Evolutionary conservation across 805 yeast species (phyloP), one percentile per base, ranked within the genome.

Genomic region (Scheffersomyces ergatensis): DNA sequence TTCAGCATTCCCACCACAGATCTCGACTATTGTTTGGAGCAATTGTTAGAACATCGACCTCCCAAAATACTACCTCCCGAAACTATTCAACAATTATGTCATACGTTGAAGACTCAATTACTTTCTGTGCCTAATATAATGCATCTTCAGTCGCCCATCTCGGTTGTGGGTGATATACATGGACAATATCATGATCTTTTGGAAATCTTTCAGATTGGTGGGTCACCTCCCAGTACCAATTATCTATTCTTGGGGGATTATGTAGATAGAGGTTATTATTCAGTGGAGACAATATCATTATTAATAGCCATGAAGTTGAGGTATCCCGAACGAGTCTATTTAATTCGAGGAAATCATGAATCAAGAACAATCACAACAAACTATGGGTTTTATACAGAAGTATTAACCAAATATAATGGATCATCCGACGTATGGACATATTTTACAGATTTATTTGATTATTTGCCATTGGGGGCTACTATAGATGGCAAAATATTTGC

Each of bases 111-210:
- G 62, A 93, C 89, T 42, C 78, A 85, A 45, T 72, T 93, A 37
- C 72, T 90, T 15, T 67, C 73, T 30, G 96, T 88, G 50, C 84
- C 95, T 45, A 93, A 93, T 57, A 95, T 93, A 27, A 88, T 92
- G 37, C 85, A 88, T 33, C 71, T 93, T 6, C 70, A 72, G 26
- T 78, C 95, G 2, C 99, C 99, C 1, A 88, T 93, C 9, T 89
- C 98, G 0, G 88, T 93, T 6, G 97, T 93, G 4, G 99, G 99
- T 1, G 99, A 93, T 58, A 92, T 93, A 34, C 99, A 93, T 55
- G 99, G 98, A 7, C 99, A 93, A 63, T 93, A 87, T 57, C 95
- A 90, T 59, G 99, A 93, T 60, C 68, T 93, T 40, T 63, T 93
- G 23, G 99, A 93, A 60, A 89, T 93, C 25, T 93, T 93, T 65